Evolutionary conservation across 768 basidiomycete genomes (phyloP), one percentile per base, ranked within the genome.

Genomic region (Leccinum boreale): DNA sequence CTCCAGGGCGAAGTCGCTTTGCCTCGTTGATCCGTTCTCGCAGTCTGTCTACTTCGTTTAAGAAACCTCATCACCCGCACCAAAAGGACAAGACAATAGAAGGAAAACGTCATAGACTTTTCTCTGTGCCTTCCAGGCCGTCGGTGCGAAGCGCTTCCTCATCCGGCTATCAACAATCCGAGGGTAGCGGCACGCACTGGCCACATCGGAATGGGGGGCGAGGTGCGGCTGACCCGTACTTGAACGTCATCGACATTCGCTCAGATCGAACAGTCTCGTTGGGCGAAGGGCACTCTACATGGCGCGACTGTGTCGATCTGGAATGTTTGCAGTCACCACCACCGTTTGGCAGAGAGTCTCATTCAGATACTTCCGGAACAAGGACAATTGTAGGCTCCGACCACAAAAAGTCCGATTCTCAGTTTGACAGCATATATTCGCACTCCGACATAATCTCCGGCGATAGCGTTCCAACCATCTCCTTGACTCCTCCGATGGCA

Each of bases 221-320:
- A 15, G 52, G 5, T 15, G 6, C 5, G 24, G 31, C 6, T 5
- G 54, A 31, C 5, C 56, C 29, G n/a, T 61, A 54, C 28, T 26
- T 49, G 23, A 62, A 69, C 6, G 67, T 70, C 6, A 55, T 73
- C 5, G 71, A 69, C 33, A 62, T 73, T 23, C 56, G 31, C 19
- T 53, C 63, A 5, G 28, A 24, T 28, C 24, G 12, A 28, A 44
- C 24, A 11, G 46, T 3, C 39, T 59, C 60, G 39, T 14, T 21
- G 3, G 26, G 15, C 5, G 24, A 21, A 14, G 59, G 46, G n/a
- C 19, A 2, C 23, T 6, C 5, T 33, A 23, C 1, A 3, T 31
- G 26, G 55, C 23, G 23, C n/a, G 28, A 33, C 15, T 7, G n/a
- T n/a, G 39, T n/a, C 12, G 26, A 53, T 36, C 4, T n/a, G 4